These are phyloP conservation scores for Cryptococcus sp. DNA, from an alignment of 1,284 basidiomycete genomes.

Conservation along the genomic window DNA sequence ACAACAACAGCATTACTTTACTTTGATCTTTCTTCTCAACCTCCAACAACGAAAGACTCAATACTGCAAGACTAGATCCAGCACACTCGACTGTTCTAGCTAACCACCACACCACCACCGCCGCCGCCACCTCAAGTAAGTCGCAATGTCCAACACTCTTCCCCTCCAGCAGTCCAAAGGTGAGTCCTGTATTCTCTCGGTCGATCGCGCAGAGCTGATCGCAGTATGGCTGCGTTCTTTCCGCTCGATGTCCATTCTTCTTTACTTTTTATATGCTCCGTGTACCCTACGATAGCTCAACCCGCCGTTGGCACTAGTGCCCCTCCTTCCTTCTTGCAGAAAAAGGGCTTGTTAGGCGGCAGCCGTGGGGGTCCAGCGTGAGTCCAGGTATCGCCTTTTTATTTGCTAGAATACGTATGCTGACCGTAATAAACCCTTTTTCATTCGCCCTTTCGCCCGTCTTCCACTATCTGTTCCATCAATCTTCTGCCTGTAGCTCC, in stretches of 20 bases:
- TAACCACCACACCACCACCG: not conserved
- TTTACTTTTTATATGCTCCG: not conserved
- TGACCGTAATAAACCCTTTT: not conserved
- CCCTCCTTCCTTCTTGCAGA: conserved; percentile 45
- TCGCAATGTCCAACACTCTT: conserved; percentile 3
- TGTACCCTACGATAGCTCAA: conserved; percentile 12
- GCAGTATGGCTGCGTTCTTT: not conserved
- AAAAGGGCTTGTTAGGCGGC: conserved; percentile 48
- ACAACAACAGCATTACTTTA: too few species aligned
- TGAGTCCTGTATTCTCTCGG: conserved; percentile 1
- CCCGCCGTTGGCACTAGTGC: conserved; percentile 8
- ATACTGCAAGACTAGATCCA: not conserved
- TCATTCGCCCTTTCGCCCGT: not conserved
- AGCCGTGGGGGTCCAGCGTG: conserved; percentile 31
- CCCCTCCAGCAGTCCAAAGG: conserved; percentile 21
- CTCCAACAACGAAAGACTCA: not conserved
- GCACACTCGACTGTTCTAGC: not conserved
- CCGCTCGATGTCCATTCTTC: not conserved
- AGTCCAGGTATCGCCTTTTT: conserved; percentile 8
- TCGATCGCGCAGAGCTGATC: not conserved
- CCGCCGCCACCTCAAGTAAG: conserved; percentile 10
- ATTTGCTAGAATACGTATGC: not conserved
- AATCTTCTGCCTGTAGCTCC: conserved; percentile 38
- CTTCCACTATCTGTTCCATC: too few species aligned
- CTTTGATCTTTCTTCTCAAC: not conserved